Percentiles rank a stretch among this genome's conserved stretches.
These are phyloP conservation scores for Sporobolomyces pararoseus DNA, from an alignment of 768 basidiomycete species.

Conservation along the genomic window DNA sequence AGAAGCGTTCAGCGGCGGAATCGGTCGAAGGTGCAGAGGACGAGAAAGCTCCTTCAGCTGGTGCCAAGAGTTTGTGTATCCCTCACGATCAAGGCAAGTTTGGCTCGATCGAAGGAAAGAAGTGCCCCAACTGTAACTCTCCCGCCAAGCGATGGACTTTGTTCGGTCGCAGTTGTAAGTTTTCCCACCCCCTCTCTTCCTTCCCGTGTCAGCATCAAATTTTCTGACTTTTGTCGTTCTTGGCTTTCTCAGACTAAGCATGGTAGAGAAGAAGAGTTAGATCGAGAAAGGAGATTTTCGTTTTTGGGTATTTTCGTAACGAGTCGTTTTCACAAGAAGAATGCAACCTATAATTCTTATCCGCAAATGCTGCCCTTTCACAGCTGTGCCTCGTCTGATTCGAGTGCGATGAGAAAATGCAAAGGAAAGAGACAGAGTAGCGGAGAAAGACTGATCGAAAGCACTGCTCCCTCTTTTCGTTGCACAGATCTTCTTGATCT, in stretches of 20 bases:
- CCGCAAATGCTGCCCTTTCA: no score
- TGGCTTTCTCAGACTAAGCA: slow-evolving; percentile 1
- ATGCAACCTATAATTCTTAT: no score
- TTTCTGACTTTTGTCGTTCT: not conserved
- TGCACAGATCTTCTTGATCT: no score
- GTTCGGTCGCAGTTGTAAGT: slow-evolving; percentile 67
- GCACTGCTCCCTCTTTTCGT: no score
- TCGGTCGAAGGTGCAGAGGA: slow-evolving; percentile 72
- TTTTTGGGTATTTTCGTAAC: no score
- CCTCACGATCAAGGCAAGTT: slow-evolving; percentile 87
- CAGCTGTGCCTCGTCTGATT: no score
- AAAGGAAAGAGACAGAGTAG: no score
- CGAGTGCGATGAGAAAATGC: no score
- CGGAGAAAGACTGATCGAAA: no score
- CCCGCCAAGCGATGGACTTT: slow-evolving; percentile 80
- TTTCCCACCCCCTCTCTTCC: not conserved
- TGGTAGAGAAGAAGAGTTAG: not conserved
- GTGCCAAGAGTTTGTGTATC: slow-evolving; percentile 93
- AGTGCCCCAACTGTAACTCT: slow-evolving; percentile 77
- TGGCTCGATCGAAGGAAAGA: slow-evolving; percentile 73
- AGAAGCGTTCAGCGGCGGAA: slow-evolving; percentile 83
- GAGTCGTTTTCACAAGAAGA: no score
- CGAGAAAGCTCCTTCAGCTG: slow-evolving; percentile 91
- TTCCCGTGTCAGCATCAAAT: not conserved
- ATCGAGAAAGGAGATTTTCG: not conserved